Base-by-base conservation (phyloP, 331 rosid species). In the Quercus tomentella region DNA sequence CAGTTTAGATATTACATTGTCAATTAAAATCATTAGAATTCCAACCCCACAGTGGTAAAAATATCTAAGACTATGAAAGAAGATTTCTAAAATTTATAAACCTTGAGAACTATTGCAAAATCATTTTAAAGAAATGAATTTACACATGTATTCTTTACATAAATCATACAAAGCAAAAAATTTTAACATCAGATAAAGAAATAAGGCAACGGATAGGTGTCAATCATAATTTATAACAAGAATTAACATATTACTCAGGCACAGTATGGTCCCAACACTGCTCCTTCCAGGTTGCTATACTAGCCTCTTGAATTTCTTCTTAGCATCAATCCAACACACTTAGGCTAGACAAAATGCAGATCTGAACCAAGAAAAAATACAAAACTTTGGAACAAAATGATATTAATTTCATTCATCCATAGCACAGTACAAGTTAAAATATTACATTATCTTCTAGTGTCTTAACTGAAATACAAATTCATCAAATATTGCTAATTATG, bases 211-310 rank as follows among this genome's bases (percentile, higher is more conserved):
- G 25, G 25, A 23, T 23, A 23, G 25, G 25, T 23, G 25, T 23
- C 25, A 23, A 23, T 23, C 25, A 23, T 23, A 23, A 23, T 23
- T 23, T 23, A 23, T 23, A 23, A 23, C 25, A n/a, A 61, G 25
- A 30, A 79, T 41, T 61, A 72, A 80, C 89, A 68, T 84, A 94
- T 97, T 23, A 23, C 97, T 89, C 87, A 3, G 74, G 54, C 77
- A 84, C 86, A 2, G 52, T 79, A 73, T 76, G 80, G 74, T 85
- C 85, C 25, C 11, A 31, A 84, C 98, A 94, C 52, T 88, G 82
- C 61, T 89, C 95, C 90, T 91, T 91, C 98, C 97, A 92, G 17
- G 92, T 89, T 79, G 91, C 52, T 75, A 92, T 82, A 26, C 28
- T 23, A 23, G 28, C 28, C 28, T 26, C 28, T 26, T 26, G 28